Conservation (phyloP, 2,329 filamentous ascomycete species). For the Talaromyces sp. region DNA sequence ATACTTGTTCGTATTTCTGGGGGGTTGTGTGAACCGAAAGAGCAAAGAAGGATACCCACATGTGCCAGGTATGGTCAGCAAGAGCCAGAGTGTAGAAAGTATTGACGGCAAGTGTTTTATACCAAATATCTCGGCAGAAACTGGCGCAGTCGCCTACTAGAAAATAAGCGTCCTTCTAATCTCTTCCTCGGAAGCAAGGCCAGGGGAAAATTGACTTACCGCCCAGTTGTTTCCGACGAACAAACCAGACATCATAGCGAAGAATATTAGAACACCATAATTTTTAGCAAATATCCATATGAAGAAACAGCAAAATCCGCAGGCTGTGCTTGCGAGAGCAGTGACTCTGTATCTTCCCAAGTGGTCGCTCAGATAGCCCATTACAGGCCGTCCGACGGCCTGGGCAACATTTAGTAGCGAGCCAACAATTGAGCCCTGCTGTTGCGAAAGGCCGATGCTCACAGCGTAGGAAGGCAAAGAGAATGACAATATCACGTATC, state of each 20-base stretch:
- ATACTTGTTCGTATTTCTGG: neutral
- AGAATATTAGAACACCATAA: constrained; percentile 51
- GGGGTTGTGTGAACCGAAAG: neutral
- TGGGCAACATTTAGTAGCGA: constrained; percentile 64
- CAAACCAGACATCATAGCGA: constrained; percentile 8
- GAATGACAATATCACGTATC: constrained; percentile 56
- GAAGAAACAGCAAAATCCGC: constrained; percentile 57
- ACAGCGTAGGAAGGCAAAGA: constrained; percentile 62
- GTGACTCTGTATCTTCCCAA: constrained; percentile 64
- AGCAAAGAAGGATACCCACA: neutral
- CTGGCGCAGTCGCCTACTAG: constrained; percentile 5
- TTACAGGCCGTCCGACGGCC: constrained; percentile 53
- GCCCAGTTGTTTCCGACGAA: neutral
- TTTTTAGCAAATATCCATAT: constrained; percentile 61
- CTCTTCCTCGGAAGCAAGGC: neutral
- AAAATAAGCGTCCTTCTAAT: neutral
- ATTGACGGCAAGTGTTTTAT: constrained; percentile 6
- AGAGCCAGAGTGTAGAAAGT: constrained; percentile 9
- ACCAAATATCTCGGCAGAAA: constrained; percentile 11
- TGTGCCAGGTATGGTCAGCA: constrained; percentile 9
- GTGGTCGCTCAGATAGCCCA: constrained; percentile 61
- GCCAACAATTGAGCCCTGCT: constrained; percentile 58
- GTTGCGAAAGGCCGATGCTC: constrained; percentile 55
- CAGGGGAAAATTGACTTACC: neutral
- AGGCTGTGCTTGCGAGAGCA: constrained; percentile 52